A percentile compares a stretch with the other conserved stretches of the same genome.
Conservation (phyloP, 2,329 filamentous ascomycete species). For the Pseudohalonectria lignicola region DNA sequence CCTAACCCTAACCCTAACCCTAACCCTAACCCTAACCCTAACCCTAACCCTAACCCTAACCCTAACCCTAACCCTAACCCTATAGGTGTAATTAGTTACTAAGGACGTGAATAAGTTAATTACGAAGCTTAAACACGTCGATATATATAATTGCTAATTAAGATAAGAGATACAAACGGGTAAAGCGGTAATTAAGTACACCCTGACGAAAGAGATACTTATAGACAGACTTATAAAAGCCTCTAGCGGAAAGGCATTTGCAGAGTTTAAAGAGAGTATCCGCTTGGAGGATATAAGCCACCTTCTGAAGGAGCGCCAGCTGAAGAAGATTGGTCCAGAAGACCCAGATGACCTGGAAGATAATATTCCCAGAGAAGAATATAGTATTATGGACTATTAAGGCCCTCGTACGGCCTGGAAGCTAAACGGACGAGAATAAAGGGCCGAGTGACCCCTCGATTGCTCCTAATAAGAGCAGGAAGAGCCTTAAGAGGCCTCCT, state of each 20-base stretch:
- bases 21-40: too few species aligned
- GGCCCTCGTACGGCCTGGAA: background rate
- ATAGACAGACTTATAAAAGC: background rate
- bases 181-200: background rate
- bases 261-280: background rate
- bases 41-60: too few species aligned
- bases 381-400: too few species aligned
- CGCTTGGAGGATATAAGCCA: background rate
- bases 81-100: background rate
- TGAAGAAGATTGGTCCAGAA: background rate
- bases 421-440: background rate
- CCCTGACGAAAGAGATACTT: background rate
- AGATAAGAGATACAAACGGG: background rate
- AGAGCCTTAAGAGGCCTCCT: background rate
- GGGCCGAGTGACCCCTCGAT: background rate
- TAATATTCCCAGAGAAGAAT: background rate
- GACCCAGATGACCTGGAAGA: background rate
- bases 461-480: background rate
- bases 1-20: too few species aligned
- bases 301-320: background rate
- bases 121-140: background rate
- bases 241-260: background rate
- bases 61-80: too few species aligned
- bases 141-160: background rate
- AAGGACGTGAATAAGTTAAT: background rate